Base-by-base conservation (phyloP, 169 alveolate species). In the Plasmodium yoelii region DNA sequence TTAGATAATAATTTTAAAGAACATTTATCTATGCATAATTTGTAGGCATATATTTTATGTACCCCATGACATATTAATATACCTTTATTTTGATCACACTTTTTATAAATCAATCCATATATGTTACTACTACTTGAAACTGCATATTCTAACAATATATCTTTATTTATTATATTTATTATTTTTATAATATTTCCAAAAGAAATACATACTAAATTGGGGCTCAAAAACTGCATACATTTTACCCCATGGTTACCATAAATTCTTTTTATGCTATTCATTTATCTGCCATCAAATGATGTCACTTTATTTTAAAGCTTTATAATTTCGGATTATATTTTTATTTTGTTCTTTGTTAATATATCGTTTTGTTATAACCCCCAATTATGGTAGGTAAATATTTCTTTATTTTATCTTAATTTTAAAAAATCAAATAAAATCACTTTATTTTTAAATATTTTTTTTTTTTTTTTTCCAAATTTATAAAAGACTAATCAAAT, bases 161-260 rank as follows among this genome's bases (percentile, higher is more conserved):
- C 22, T 68, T 39, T 70, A 68, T 44, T 82, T 13, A 28, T n/a
- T 55, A 82, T 5, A 61, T 82, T 82, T 67, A 82, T 56, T 82
- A 82, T 68, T 67, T 68, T 82, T 67, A 82, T 67, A 39, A 57
- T 56, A 82, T 82, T 82, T 53, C 90, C 90, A 42, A 82, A 67
- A 6, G 90, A 82, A 15, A 57, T 28, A 28, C 90, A 65, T 24
- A 82, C 22, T 55, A 82, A 8, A 26, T 10, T 57, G 39, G 59
- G 9, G 53, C 39, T 47, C 19, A 82, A 15, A 56, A 82, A 39
- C 53, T 84, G 69, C 60, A 82, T 70, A 4, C 86, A 72, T 47
- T 69, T 82, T 12, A 82, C 51, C 7, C 73, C 90, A 60, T 82
- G 80, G 49, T 82, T 82, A 42, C 28, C 80, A 55, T 86, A 82